These are phyloP conservation scores for Daldinia concentrica DNA, from an alignment of 495 filamentous ascomycete species.

Conservation along the genomic window DNA sequence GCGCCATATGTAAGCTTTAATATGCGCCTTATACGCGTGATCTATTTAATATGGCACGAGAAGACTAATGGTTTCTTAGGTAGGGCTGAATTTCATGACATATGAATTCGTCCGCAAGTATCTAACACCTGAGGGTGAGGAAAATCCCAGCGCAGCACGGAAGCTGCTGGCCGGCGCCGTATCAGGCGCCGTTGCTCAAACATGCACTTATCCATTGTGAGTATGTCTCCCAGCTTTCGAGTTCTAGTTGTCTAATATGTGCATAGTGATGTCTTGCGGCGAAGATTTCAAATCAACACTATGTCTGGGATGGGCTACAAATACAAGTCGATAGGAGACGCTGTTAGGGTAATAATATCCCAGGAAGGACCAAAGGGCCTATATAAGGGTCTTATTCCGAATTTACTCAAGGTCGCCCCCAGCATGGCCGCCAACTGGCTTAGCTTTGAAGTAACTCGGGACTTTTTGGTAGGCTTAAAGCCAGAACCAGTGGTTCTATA, in stretches of 20 bases:
- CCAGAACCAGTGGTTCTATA: constrained; percentile 46
- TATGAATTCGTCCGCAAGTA: constrained; percentile 89
- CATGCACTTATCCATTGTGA: constrained; percentile 97
- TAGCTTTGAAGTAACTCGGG: constrained; percentile 91
- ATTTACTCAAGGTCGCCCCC: constrained; percentile 94
- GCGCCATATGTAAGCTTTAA: constrained; percentile 82
- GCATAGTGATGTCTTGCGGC: constrained; percentile 86
- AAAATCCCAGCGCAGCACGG: constrained; percentile 78
- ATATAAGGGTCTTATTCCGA: constrained; percentile 94
- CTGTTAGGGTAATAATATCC: constrained; percentile 78
- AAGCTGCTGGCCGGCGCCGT: constrained; percentile 91
- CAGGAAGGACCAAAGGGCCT: constrained; percentile 76
- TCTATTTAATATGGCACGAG: background rate
- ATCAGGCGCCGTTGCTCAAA: constrained; percentile 95
- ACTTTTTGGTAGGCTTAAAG: constrained; percentile 75
- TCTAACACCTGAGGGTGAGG: constrained; percentile 86
- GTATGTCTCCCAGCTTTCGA: constrained; percentile 43
- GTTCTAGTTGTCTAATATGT: constrained; percentile 34
- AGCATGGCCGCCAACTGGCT: constrained; percentile 99
- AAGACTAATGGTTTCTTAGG: constrained; percentile 60
- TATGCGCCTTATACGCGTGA: constrained; percentile 3
- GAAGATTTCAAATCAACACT: constrained; percentile 97
- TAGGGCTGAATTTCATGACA: constrained; percentile 97
- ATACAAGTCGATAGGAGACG: constrained; percentile 87
- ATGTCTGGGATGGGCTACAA: constrained; percentile 99